Evolutionary conservation across 2,329 filamentous ascomycete genomes (phyloP), one percentile per base, ranked within the genome.

Genomic region (Chrysoporthe puriensis): DNA sequence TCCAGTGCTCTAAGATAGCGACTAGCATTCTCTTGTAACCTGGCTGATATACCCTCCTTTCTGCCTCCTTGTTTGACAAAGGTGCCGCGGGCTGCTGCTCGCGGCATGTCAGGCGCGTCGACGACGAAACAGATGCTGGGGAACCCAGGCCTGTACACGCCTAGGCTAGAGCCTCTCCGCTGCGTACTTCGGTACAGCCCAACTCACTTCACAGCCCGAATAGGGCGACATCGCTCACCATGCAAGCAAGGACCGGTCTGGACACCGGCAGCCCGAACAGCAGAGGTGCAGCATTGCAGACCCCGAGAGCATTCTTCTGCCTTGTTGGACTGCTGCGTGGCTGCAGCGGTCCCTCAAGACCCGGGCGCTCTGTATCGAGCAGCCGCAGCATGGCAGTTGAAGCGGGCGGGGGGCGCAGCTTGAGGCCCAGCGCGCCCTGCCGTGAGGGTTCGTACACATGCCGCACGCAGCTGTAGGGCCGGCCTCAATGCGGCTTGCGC

Each of bases 11-110:
- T 18, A 16, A 57, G 54, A 62, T 32, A 34, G 18, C 14, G 21
- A 8, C 6, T 59, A 16, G 26, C 26, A n/a, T 59, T 26, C 50
- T 7, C 13, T 32, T 21, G n/a, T 9, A 16, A 44, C 40, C 57
- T 54, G n/a, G 57, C 21, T 36, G 44, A 44, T 66, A 59, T 68
- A 68, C 66, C 63, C 66, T 66, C 50, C 63, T 11, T 58, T 5
- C 36, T 60, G 63, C 63, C 66, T 66, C 50, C 63, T 11, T 58
- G 13, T 46, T 60, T 40, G 36, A 18, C n/a, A 36, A 2, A 21
- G 40, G 32, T 63, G 63, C 42, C 46, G 58, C 48, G 34, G 62
- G 64, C 60, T 50, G 40, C 57, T 18, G 18, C n/a, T 43, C 18
- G 26, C 50, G 56, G 58, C 36, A 54, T 50, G 54, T 44, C 63